These are phyloP conservation scores for Penicillium sp. DNA, from an alignment of 2,329 filamentous ascomycete genomes.

Conservation along the genomic window DNA sequence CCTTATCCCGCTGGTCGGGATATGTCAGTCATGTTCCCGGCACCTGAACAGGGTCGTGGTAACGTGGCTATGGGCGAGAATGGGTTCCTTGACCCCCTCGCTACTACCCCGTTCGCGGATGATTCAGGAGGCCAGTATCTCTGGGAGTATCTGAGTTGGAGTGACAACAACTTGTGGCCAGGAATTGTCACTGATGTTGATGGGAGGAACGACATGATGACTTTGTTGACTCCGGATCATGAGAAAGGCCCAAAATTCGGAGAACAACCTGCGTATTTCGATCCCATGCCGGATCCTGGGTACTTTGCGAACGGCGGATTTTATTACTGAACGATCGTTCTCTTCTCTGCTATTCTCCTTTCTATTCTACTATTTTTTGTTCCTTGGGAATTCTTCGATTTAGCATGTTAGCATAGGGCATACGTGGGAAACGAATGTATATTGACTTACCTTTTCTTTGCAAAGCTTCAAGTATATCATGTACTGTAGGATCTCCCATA, in stretches of 20 bases:
- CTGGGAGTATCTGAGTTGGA: slow-evolving; percentile 35
- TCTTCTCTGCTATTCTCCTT: not conserved
- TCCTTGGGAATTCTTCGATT: not conserved
- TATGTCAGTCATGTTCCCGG: slow-evolving; percentile 10
- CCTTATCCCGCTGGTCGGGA: slow-evolving; percentile 17
- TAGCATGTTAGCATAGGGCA: slow-evolving; percentile 6
- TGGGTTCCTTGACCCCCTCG: slow-evolving; percentile 21
- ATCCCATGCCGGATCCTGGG: slow-evolving; percentile 19
- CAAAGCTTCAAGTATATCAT: not conserved
- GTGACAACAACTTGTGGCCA: slow-evolving; percentile 29
- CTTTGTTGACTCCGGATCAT: slow-evolving; percentile 21
- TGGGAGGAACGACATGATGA: slow-evolving; percentile 16
- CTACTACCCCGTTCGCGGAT: slow-evolving; percentile 21
- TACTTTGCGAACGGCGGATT: slow-evolving; percentile 22
- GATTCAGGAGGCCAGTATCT: slow-evolving; percentile 27
- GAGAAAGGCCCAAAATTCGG: slow-evolving; percentile 23
- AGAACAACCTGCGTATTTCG: slow-evolving; percentile 13
- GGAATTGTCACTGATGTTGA: slow-evolving; percentile 22
- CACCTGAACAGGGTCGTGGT: slow-evolving; percentile 15
- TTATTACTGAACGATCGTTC: slow-evolving; percentile 18
- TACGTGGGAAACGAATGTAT: slow-evolving; percentile 5
- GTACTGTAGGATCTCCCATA: not conserved
- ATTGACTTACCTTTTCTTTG: not conserved
- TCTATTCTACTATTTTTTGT: not conserved
- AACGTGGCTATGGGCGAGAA: slow-evolving; percentile 14